phyloP scores from a whole-genome alignment of 768 basidiomycete species.

The Trametes cinnabarina region DNA sequence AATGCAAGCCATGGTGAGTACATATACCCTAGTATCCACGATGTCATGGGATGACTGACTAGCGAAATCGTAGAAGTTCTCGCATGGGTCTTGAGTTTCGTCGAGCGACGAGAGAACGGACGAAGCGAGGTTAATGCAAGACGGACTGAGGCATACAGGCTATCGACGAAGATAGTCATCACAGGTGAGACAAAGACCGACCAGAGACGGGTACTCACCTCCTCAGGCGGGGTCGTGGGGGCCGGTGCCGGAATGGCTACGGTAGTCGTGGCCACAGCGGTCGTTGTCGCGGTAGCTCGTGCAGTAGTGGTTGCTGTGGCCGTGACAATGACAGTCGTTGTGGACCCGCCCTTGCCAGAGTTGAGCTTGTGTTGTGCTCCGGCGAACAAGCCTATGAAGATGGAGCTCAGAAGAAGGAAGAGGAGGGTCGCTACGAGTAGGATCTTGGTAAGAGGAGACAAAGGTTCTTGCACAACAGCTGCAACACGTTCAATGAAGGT shows the following conservation, averaged over 20 bases:
- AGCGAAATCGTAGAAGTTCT: slow-evolving; percentile 91
- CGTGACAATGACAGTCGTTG: slow-evolving; percentile 42
- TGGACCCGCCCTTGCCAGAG: slow-evolving; percentile 41
- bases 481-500: slow-evolving; percentile 50
- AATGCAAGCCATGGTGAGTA: not conserved
- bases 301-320: slow-evolving; percentile 35
- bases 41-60: slow-evolving; percentile 60
- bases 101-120: slow-evolving; percentile 81
- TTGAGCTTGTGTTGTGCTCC: slow-evolving; percentile 81
- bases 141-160: slow-evolving; percentile 69
- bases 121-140: slow-evolving; percentile 83
- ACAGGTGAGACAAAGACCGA: not conserved
- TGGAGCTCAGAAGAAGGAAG: slow-evolving; percentile 75
- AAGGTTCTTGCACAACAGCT: slow-evolving; percentile 65
- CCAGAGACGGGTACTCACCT: slow-evolving; percentile 37
- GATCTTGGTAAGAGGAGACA: slow-evolving; percentile 81
- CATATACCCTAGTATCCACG: no score
- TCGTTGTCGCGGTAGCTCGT: slow-evolving; percentile 39
- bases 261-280: slow-evolving; percentile 35
- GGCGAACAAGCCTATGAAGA: slow-evolving; percentile 93
- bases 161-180: slow-evolving; percentile 23
- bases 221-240: slow-evolving; percentile 51
- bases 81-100: slow-evolving; percentile 83
- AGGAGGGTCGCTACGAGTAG: slow-evolving; percentile 73
- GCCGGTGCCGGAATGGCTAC: slow-evolving; percentile 47